Evolutionary conservation across 495 filamentous ascomycete species (phyloP).

Genomic region (Neohortaea acidophila): DNA sequence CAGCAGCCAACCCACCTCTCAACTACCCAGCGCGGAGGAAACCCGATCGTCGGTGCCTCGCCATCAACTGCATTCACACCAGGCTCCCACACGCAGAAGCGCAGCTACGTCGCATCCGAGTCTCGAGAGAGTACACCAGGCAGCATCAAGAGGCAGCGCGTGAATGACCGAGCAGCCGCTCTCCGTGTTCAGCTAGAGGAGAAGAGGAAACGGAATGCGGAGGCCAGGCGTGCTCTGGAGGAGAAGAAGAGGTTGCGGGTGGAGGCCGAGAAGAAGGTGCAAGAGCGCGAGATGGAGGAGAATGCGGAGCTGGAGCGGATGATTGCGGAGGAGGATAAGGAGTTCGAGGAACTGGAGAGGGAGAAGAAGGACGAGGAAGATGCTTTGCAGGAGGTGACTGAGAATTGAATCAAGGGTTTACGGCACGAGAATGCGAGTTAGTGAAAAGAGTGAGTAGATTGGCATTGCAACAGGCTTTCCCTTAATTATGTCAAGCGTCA

Average conservation of each 20-base stretch:
- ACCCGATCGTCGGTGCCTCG: no score
- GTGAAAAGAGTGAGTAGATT: no score
- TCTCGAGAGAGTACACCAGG: background rate
- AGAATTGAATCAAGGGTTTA: background rate
- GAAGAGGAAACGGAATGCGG: slow-evolving; percentile 1
- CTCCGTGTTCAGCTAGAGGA: slow-evolving; percentile 1
- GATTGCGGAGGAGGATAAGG: slow-evolving; percentile 1
- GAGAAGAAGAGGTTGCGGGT: slow-evolving; percentile 4
- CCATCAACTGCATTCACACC: background rate
- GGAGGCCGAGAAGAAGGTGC: slow-evolving; percentile 1
- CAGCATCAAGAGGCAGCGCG: background rate
- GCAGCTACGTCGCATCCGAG: background rate
- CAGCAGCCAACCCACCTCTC: background rate
- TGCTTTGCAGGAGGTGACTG: background rate
- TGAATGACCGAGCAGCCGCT: background rate
- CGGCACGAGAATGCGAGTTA: no score
- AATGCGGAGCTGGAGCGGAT: slow-evolving; percentile 1
- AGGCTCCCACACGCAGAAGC: background rate
- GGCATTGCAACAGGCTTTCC: no score
- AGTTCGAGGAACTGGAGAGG: background rate
- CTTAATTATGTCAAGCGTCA: no score
- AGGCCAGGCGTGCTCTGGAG: slow-evolving; percentile 1
- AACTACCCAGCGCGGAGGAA: no score
- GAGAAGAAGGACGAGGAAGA: slow-evolving; percentile 3
- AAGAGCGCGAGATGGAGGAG: slow-evolving; percentile 3